phyloP scores from a whole-genome alignment of 1,284 basidiomycete genomes.

The Apiotrichum mycotoxinovorans region DNA sequence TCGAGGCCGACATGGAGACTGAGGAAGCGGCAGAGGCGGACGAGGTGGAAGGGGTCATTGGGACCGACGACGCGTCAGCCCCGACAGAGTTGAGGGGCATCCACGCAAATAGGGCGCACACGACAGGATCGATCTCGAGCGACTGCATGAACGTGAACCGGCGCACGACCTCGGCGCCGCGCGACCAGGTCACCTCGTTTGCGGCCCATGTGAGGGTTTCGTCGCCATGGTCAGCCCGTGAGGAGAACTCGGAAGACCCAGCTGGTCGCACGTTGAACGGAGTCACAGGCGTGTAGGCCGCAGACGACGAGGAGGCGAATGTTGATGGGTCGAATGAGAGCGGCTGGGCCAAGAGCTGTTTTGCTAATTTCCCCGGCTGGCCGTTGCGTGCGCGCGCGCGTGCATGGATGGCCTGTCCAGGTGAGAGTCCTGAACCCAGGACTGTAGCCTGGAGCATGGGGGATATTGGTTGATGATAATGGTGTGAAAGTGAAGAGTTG shows the following conservation, averaged over 20 bases:
- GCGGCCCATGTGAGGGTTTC: slow-evolving; percentile 68
- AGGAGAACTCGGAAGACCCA: background rate
- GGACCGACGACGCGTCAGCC: no score
- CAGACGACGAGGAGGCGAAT: background rate
- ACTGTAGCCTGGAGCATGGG: slow-evolving; percentile 24
- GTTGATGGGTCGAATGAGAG: slow-evolving; percentile 3
- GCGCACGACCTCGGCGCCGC: slow-evolving; percentile 65
- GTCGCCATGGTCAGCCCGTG: slow-evolving; percentile 29
- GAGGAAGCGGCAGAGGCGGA: background rate
- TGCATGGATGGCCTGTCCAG: slow-evolving; percentile 26
- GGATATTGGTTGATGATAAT: background rate
- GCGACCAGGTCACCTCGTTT: slow-evolving; percentile 63
- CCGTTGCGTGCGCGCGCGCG: slow-evolving; percentile 1
- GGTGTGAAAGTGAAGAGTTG: slow-evolving; percentile 4
- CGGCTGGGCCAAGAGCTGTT: slow-evolving; percentile 5
- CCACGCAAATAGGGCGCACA: slow-evolving; percentile 67
- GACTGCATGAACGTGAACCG: slow-evolving; percentile 66
- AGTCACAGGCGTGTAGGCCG: background rate
- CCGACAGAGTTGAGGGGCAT: background rate
- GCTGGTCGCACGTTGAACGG: background rate
- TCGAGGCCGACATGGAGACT: background rate
- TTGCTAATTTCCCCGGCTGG: background rate
- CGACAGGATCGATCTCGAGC: slow-evolving; percentile 65
- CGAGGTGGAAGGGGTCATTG: background rate
- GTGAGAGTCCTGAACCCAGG: slow-evolving; percentile 30